A percentile compares a stretch with the other conserved stretches of the same genome.
These are phyloP conservation scores for Metschnikowia orientalis DNA, from an alignment of 805 yeast genomes.

Conservation along the genomic window DNA sequence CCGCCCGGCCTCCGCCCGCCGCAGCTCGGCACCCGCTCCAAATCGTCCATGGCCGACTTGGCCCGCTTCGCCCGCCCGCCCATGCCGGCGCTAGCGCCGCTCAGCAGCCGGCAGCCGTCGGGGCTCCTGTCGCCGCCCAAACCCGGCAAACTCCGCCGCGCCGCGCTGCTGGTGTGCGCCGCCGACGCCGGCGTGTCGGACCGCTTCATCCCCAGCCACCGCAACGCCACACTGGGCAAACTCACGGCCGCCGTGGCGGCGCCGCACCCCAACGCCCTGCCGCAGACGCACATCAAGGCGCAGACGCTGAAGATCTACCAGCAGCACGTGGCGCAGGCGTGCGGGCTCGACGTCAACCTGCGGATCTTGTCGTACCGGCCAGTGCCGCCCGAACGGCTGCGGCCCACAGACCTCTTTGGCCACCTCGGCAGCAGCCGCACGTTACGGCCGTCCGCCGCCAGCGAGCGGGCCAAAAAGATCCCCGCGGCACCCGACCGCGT, in stretches of 20 bases:
- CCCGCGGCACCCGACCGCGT: constrained; percentile 90
- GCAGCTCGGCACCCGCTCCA: constrained; percentile 12
- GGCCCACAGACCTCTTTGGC: constrained; percentile 31
- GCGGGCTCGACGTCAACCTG: constrained; percentile 80
- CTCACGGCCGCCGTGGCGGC: constrained; percentile 27
- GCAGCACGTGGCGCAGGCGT: constrained; percentile 87
- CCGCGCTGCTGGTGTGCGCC: constrained; percentile 14
- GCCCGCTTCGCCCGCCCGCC: constrained; percentile 15
- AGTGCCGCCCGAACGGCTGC: constrained; percentile 64
- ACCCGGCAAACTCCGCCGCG: constrained; percentile 18
- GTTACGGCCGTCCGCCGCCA: constrained; percentile 47
- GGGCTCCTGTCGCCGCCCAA: constrained; percentile 17
- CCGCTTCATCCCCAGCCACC: constrained; percentile 42
- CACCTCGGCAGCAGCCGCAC: constrained; percentile 26
- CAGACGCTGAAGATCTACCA: constrained; percentile 59
- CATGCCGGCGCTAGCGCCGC: constrained; percentile 16
- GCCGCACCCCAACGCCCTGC: constrained; percentile 46
- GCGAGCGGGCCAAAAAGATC: constrained; percentile 68
- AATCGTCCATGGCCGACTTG: constrained; percentile 16
- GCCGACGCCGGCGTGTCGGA: constrained; percentile 22
- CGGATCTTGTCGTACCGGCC: constrained; percentile 84
- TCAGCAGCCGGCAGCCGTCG: constrained; percentile 13
- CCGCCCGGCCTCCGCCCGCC: too few relatives aligned
- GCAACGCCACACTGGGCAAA: constrained; percentile 37
- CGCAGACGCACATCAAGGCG: constrained; percentile 51